phyloP scores from a whole-genome alignment of 257 asterid genomes.

The Solanum dulcamara region DNA sequence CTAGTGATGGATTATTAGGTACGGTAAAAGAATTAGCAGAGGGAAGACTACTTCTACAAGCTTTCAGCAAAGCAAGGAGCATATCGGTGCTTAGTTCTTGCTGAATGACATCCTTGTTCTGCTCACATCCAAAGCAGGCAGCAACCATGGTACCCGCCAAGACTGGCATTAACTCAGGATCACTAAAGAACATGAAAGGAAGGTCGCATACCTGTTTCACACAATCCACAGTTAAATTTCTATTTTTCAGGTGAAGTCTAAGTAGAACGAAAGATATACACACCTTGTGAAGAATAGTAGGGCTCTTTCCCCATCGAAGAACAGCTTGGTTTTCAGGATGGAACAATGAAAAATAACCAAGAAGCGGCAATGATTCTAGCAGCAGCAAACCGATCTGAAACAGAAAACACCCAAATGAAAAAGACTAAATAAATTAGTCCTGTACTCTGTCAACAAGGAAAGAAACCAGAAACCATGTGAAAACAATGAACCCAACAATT shows the following conservation, averaged over 20 bases:
- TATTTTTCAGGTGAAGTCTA: background rate
- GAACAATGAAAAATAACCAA: conserved; percentile 82
- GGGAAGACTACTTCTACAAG: conserved; percentile 42
- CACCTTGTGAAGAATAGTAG: conserved; percentile 98
- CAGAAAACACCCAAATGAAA: background rate
- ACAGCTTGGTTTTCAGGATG: conserved; percentile 92
- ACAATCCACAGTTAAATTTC: conserved; percentile 13
- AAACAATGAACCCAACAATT: background rate
- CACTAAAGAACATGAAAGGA: conserved; percentile 88
- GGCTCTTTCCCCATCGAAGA: conserved; percentile 99
- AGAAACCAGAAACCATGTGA: background rate
- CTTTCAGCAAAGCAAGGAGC: conserved; percentile 77
- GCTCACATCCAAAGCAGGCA: conserved; percentile 84
- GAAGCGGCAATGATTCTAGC: conserved; percentile 78
- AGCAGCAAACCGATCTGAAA: conserved; percentile 65
- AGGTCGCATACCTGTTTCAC: conserved; percentile 79
- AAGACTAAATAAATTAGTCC: background rate
- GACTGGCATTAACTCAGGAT: conserved; percentile 85
- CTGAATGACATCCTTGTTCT: conserved; percentile 80
- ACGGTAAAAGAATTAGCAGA: background rate
- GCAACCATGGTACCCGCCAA: conserved; percentile 79
- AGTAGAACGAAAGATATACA: background rate
- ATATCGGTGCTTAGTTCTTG: conserved; percentile 97
- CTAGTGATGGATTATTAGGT: conserved; percentile 13
- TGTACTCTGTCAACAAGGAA: background rate